Evolutionary conservation across 208 protist species (phyloP).

Genomic region (Leishmania lainsoni): DNA sequence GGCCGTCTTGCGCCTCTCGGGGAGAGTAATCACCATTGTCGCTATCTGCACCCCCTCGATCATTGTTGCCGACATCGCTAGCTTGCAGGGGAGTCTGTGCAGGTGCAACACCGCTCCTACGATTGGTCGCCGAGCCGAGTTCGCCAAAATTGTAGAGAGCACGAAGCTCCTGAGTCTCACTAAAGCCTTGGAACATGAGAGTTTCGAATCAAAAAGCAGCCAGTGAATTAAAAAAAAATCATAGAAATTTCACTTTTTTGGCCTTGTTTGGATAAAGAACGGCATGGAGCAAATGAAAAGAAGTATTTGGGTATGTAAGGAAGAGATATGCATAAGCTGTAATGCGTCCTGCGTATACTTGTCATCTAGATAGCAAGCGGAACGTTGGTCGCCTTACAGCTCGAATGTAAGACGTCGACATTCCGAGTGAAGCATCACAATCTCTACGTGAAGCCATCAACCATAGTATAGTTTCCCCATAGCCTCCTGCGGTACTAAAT

Average conservation of each 20-base stretch:
- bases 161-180: slow-evolving; percentile 32
- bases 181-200: slow-evolving; percentile 23
- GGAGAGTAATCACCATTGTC: slow-evolving; percentile 26
- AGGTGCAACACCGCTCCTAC: not conserved
- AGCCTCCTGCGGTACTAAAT: not conserved
- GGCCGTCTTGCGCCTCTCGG: slow-evolving; percentile 13
- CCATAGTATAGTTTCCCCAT: no score
- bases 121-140: slow-evolving; percentile 19
- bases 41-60: slow-evolving; percentile 6
- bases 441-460: not conserved
- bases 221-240: not conserved
- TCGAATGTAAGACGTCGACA: not conserved
- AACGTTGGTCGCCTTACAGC: not conserved
- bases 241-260: no score
- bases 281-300: not conserved
- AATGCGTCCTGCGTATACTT: no score
- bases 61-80: slow-evolving; percentile 2
- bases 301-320: not conserved
- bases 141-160: slow-evolving; percentile 58
- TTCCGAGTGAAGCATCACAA: not conserved
- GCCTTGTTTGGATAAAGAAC: not conserved
- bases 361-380: not conserved
- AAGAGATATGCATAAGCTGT: not conserved
- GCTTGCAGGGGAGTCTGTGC: not conserved
- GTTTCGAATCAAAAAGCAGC: not conserved